Conservation (phyloP, 805 yeast genomes). For the Yamadazyma takamatsuzukensis region DNA sequence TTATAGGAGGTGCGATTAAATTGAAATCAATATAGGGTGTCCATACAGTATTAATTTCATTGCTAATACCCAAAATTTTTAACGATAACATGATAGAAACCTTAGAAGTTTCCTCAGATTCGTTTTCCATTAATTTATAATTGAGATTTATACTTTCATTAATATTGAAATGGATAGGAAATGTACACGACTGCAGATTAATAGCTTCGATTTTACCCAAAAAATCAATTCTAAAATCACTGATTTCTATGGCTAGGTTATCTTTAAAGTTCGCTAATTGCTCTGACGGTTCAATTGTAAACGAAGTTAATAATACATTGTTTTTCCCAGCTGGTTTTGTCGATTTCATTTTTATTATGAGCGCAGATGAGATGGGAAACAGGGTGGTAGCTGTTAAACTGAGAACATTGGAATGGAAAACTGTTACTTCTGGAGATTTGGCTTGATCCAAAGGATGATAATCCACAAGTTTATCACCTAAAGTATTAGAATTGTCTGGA, state of each 20-base stretch:
- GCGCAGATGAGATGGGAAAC: constrained; percentile 32
- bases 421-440: too few relatives aligned
- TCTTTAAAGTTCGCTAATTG: constrained; percentile 21
- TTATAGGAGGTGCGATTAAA: constrained; percentile 36
- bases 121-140: constrained; percentile 31
- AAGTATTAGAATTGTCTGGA: too few relatives aligned
- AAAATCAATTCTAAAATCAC: constrained; percentile 7
- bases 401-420: too few relatives aligned
- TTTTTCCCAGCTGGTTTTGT: constrained; percentile 47
- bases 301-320: constrained; percentile 42
- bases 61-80: constrained; percentile 21
- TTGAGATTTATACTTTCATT: constrained; percentile 33
- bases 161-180: constrained; percentile 24
- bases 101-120: constrained; percentile 11
- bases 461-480: too few relatives aligned
- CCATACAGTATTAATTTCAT: constrained; percentile 35
- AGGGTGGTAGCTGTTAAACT: too few relatives aligned
- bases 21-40: constrained; percentile 36
- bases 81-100: too few relatives aligned
- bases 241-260: constrained; percentile 3
- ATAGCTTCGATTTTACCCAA: constrained; percentile 9
- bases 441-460: too few relatives aligned
- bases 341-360: constrained; percentile 45
- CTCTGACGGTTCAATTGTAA: constrained; percentile 47
- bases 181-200: constrained; percentile 10